Conservation (phyloP, 2,329 filamentous ascomycete genomes). For the Xylaria sp. region DNA sequence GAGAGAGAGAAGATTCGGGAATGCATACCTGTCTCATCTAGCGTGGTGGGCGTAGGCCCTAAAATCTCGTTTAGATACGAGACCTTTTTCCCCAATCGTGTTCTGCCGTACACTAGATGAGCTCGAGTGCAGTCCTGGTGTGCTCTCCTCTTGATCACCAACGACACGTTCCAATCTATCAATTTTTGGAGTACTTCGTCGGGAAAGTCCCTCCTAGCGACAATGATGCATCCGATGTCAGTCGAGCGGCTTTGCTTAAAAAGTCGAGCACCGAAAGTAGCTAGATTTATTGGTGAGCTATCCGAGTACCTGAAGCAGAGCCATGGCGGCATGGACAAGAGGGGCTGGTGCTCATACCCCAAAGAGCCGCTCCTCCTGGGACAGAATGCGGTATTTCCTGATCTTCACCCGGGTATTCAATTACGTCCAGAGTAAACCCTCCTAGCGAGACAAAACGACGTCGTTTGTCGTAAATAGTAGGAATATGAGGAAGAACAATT, state of each 20-base stretch:
- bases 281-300: constrained; percentile 18
- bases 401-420: background rate
- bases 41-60: background rate
- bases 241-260: background rate
- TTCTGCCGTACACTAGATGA: background rate
- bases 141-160: background rate
- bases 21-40: background rate
- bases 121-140: background rate
- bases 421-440: background rate
- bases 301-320: background rate
- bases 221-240: constrained; percentile 10
- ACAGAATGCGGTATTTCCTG: too few relatives aligned
- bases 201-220: background rate
- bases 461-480: background rate
- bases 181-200: background rate
- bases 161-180: background rate
- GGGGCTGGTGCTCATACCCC: constrained; percentile 14
- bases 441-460: constrained; percentile 26
- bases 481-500: background rate
- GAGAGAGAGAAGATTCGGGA: background rate
- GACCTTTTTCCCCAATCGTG: background rate
- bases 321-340: background rate
- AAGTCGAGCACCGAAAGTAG: constrained; percentile 32
- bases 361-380: constrained; percentile 22
- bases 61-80: background rate